Evolutionary conservation across 306 rosid species (phyloP).

Genomic region (Hippophae tibetana): DNA sequence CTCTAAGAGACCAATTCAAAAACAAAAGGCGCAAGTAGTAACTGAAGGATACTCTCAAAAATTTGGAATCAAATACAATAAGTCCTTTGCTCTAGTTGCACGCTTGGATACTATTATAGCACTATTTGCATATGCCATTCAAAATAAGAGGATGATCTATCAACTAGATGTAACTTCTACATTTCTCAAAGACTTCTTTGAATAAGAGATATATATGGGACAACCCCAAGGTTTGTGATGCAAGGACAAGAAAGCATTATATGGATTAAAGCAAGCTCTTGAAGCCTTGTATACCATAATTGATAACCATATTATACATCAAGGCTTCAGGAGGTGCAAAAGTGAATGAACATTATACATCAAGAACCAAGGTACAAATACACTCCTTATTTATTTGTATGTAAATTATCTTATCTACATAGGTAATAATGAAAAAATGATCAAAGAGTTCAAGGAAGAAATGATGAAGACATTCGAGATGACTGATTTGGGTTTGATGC

Average conservation of each 20-base stretch:
- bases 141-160: not conserved
- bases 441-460: too few species aligned
- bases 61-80: not conserved
- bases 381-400: not conserved
- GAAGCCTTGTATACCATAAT: constrained; percentile 2
- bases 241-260: not conserved
- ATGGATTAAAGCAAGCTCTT: not conserved
- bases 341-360: constrained; percentile 9
- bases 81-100: not conserved
- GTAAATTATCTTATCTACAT: constrained; percentile 3
- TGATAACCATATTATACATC: not conserved
- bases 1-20: not conserved
- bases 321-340: not conserved
- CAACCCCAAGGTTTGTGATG: not conserved
- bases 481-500: not conserved
- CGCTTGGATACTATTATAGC: not conserved
- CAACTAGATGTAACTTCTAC: constrained; percentile 1
- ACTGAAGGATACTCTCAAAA: not conserved
- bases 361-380: constrained; percentile 1
- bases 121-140: not conserved
- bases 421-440: not conserved
- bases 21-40: not conserved
- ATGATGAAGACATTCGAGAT: constrained; percentile 1
- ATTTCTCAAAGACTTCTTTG: not conserved
- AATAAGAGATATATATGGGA: not conserved